Base-by-base conservation (phyloP, 805 yeast genomes). In the Kazachstania africana region DNA sequence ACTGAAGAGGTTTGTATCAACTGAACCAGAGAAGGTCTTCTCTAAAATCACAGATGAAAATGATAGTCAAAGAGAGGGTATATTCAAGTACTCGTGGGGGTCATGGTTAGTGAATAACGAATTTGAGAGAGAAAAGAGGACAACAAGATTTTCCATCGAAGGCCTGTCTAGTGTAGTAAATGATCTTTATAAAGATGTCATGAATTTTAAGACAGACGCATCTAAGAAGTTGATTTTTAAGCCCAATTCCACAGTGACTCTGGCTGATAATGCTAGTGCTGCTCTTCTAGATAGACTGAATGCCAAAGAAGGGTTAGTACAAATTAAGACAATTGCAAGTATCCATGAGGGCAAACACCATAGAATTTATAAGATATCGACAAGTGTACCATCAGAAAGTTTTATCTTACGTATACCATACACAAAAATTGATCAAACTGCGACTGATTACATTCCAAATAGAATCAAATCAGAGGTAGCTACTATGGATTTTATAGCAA, bases 321-420 rank as follows among this genome's bases (percentile, higher is more conserved):
- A 63, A 31, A 65, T 84, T 43, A 76, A 74, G 46, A 75, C 87
- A 29, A 73, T 88, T 51, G 72, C 82, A 36, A 78, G 93, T 33
- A 68, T 84, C 37, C 94, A 83, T 50, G 97, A 88, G 56, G 98
- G 97, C 33, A 84, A 83, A 59, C 95, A 84, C 53, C 88, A 88
- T 60, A 70, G 95, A 51, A 64, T 88, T 37, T 88, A 87, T 59
- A 75, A 78, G 51, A 60, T 85, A 24, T 70, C 72, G 14, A 62
- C 85, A 34, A 70, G 70, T 40, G 26, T 47, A 8, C 68, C 72
- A 31, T 75, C 62, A 3, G 77, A 72, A 43, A 60, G 69, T 8
- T 75, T 78, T 42, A 70, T 82, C 18, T 65, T 91, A 55, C 72
- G 98, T 55, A 70, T 91, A 32, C 98, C 97, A 15, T 91, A 91